These are phyloP conservation scores for Pulveroboletus sp. DNA, from an alignment of 768 basidiomycete species.

Conservation along the genomic window DNA sequence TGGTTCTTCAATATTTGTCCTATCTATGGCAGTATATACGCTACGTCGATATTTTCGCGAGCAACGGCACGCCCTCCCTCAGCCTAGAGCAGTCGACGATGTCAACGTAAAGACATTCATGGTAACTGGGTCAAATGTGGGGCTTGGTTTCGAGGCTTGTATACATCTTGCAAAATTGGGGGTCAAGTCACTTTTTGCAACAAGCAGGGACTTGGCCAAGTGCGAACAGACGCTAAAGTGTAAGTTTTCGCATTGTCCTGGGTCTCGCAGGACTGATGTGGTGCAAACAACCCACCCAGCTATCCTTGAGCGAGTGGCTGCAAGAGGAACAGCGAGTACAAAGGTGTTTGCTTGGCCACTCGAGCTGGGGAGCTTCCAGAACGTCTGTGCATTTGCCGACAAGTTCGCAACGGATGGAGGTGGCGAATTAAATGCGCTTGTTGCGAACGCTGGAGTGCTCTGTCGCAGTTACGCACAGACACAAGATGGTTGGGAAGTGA, in stretches of 20 bases:
- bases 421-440: conserved; percentile 25
- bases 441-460: conserved; percentile 30
- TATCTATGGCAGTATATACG: conserved; percentile 12
- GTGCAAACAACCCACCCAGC: conserved; percentile 3
- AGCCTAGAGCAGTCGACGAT: conserved; percentile 20
- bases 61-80: conserved; percentile 22
- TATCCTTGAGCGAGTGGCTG: conserved; percentile 14
- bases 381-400: conserved; percentile 30
- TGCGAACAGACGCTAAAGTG: conserved; percentile 20
- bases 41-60: conserved; percentile 17
- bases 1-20: neutral
- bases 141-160: conserved; percentile 28
- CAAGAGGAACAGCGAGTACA: neutral
- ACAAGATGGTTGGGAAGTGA: conserved; percentile 44
- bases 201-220: conserved; percentile 29
- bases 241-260: neutral
- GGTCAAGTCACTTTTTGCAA: conserved; percentile 31
- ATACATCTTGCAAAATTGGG: conserved; percentile 30
- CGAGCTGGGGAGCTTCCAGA: conserved; percentile 32
- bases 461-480: conserved; percentile 24
- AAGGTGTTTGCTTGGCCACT: conserved; percentile 30
- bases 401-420: conserved; percentile 23
- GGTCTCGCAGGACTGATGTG: neutral
- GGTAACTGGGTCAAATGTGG: conserved; percentile 49
- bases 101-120: conserved; percentile 46